A percentile compares a stretch with the other conserved stretches of the same genome.
Evolutionary conservation across 495 filamentous ascomycete species (phyloP).

Genomic region (Hypoxylon intermedium): DNA sequence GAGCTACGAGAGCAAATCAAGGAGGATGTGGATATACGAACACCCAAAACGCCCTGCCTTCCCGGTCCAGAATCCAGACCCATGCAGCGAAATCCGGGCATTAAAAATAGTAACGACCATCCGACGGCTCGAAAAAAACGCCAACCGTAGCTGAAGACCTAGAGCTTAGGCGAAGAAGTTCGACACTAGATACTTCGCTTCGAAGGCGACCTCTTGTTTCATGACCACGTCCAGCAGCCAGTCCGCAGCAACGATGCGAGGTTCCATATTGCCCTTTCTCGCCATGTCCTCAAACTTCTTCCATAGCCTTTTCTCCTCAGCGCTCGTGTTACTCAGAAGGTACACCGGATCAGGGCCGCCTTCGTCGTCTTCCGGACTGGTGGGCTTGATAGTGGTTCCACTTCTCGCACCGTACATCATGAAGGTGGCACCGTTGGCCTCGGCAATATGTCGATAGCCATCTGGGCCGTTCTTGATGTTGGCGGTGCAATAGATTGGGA

Average conservation of each 20-base stretch:
- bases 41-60: slow-evolving; percentile 12
- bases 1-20: background rate
- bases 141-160: background rate
- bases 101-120: slow-evolving; percentile 10
- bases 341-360: slow-evolving; percentile 75
- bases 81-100: slow-evolving; percentile 24
- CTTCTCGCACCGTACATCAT: slow-evolving; percentile 76
- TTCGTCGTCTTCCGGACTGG: slow-evolving; percentile 62
- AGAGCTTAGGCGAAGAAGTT: slow-evolving; percentile 42
- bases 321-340: slow-evolving; percentile 68
- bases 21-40: slow-evolving; percentile 3
- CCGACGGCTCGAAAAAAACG: background rate
- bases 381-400: slow-evolving; percentile 63
- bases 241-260: slow-evolving; percentile 78
- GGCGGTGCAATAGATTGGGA: slow-evolving; percentile 81
- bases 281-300: slow-evolving; percentile 79
- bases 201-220: slow-evolving; percentile 75
- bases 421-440: slow-evolving; percentile 86
- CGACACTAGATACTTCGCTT: slow-evolving; percentile 63
- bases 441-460: slow-evolving; percentile 81
- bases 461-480: slow-evolving; percentile 80
- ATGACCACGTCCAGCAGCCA: slow-evolving; percentile 92
- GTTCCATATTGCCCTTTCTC: slow-evolving; percentile 69
- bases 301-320: slow-evolving; percentile 79
- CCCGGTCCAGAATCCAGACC: slow-evolving; percentile 4